Evolutionary conservation across 768 basidiomycete species (phyloP).

Genomic region (Amanita fuliginea): DNA sequence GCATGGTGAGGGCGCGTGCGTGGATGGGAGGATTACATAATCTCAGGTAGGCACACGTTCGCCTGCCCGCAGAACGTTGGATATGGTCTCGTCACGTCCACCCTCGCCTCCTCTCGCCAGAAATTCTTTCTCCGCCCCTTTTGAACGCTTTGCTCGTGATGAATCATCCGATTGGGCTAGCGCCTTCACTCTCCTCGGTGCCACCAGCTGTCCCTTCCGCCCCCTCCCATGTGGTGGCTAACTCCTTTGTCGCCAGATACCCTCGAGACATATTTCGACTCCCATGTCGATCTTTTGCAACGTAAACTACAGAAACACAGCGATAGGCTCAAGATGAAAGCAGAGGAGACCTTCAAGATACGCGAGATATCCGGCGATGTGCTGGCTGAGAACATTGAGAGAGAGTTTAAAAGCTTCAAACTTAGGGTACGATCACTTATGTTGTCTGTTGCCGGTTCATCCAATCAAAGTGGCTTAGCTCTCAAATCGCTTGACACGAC

Average conservation of each 20-base stretch:
- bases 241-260: slow-evolving; percentile 49
- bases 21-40: background rate
- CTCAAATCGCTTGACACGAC: slow-evolving; percentile 62
- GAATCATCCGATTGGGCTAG: slow-evolving; percentile 69
- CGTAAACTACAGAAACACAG: slow-evolving; percentile 81
- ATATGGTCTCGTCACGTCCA: slow-evolving; percentile 29
- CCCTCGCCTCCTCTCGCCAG: slow-evolving; percentile 30
- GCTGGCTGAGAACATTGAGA: slow-evolving; percentile 69
- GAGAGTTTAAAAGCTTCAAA: slow-evolving; percentile 80
- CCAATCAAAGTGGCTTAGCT: slow-evolving; percentile 34
- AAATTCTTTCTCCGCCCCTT: slow-evolving; percentile 55
- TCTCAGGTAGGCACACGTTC: background rate
- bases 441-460: slow-evolving; percentile 1
- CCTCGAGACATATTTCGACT: slow-evolving; percentile 92
- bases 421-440: slow-evolving; percentile 47
- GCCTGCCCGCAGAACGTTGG: slow-evolving; percentile 5
- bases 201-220: slow-evolving; percentile 12
- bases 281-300: slow-evolving; percentile 73
- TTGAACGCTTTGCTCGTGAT: slow-evolving; percentile 67
- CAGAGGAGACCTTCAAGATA: slow-evolving; percentile 60
- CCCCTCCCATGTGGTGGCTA: slow-evolving; percentile 14
- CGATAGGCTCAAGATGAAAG: slow-evolving; percentile 70
- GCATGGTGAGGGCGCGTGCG: slow-evolving; percentile 26
- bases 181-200: slow-evolving; percentile 81
- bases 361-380: slow-evolving; percentile 51